Evolutionary conservation across 352 stramenopile species (phyloP), one percentile per base, ranked within the genome.

Genomic region (Globisporangium recalcitrans): DNA sequence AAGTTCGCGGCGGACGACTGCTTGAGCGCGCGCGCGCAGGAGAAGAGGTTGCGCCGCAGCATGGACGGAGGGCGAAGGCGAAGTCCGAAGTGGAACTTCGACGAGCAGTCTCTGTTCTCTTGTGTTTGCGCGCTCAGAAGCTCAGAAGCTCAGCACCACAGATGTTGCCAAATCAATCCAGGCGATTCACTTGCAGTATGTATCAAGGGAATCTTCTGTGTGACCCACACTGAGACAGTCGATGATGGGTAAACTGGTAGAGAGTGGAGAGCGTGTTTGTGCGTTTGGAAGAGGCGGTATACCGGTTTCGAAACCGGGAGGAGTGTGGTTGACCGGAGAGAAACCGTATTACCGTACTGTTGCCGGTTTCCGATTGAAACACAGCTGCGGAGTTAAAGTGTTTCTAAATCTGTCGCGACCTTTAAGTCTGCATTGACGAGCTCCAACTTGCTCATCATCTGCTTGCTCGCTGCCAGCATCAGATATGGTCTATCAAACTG

Each of bases 1-100:
- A 75, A 60, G 60, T 67, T n/a, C 46, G 27, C 32, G n/a, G 22
- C 26, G 14, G 48, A 40, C 49, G 49, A 26, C n/a, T 46, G 63
- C 60, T 67, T 67, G 52, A 85, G 58, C 49, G 74, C 67, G 63
- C 72, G 78, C 70, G 63, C 62, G 52, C 65, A 60, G 59, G 67
- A 69, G 62, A 77, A 63, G 47, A 85, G 63, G 26, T 67, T 46
- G 34, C 77, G 74, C 60, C 78, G 80, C 60, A 89, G 76, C 80
- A 89, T 89, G 40, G 32, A 42, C 26, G 38, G 38, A 31, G 13
- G 40, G 22, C 26, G 13, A 31, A 38, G 55, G 26, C 11, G 58
- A 58, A 32, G 58, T 58, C 47, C n/a, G 58, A 64, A 64, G 58
- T 64, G 47, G 16, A 22, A 29, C 47, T 29, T 36, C 26, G 16